Evolutionary conservation across 352 stramenopile genomes (phyloP).

Genomic region (Pythium brachiatum): DNA sequence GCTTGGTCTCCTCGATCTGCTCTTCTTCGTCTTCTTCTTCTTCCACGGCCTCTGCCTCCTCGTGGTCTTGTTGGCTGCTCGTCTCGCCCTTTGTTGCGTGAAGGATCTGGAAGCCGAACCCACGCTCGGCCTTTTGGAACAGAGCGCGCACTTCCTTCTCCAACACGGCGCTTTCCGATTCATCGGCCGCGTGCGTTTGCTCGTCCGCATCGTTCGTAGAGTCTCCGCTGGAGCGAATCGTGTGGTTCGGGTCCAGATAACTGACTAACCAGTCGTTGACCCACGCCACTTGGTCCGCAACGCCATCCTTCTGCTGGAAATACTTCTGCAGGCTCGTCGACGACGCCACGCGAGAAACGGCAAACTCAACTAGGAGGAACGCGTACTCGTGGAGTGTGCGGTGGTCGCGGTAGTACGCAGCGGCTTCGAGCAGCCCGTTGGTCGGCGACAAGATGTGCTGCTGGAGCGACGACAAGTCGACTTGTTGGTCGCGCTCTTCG

Average conservation of each 20-base stretch:
- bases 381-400: conserved; percentile 41
- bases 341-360: conserved; percentile 25
- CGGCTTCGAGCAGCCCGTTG: conserved; percentile 53
- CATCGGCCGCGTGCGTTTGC: not conserved
- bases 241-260: conserved; percentile 39
- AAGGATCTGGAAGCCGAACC: conserved; percentile 23
- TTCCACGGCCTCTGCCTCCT: not conserved
- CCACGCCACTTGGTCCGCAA: conserved; percentile 39
- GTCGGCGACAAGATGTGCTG: conserved; percentile 55
- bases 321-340: conserved; percentile 39
- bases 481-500: not conserved
- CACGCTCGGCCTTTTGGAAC: conserved; percentile 23
- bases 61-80: not conserved
- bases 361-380: conserved; percentile 55
- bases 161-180: conserved; percentile 8
- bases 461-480: conserved; percentile 23
- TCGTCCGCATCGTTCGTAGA: not conserved
- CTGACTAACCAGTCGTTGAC: conserved; percentile 43
- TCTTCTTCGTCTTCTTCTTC: no score
- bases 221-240: conserved; percentile 1
- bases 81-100: not conserved
- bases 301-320: conserved; percentile 34
- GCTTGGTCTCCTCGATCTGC: not conserved
- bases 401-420: conserved; percentile 63
- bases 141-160: conserved; percentile 18